phyloP scores from a whole-genome alignment of 192 early-diverging fungal species.

The Diversispora epigaea region DNA sequence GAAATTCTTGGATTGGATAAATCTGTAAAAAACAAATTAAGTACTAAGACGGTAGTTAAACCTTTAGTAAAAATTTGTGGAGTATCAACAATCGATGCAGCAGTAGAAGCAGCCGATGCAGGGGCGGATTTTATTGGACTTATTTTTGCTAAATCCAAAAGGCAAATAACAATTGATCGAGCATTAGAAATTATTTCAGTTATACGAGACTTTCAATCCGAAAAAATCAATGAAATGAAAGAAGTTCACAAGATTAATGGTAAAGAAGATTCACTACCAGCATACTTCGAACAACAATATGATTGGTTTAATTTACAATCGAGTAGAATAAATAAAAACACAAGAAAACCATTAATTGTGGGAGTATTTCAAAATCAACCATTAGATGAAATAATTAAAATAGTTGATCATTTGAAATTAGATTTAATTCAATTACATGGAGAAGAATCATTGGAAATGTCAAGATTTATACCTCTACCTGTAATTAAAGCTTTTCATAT shows the following conservation, averaged over 20 bases:
- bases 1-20: constrained; percentile 57
- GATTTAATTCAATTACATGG: constrained; percentile 97
- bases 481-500: constrained; percentile 91
- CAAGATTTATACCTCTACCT: constrained; percentile 72
- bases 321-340: constrained; percentile 37
- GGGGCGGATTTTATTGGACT: constrained; percentile 93
- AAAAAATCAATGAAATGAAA: constrained; percentile 26
- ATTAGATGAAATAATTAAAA: constrained; percentile 69
- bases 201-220: constrained; percentile 50
- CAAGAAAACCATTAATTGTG: constrained; percentile 75
- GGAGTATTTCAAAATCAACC: constrained; percentile 93
- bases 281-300: constrained; percentile 6
- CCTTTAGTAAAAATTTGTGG: constrained; percentile 93
- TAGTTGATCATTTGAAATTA: constrained; percentile 64
- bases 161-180: constrained; percentile 65
- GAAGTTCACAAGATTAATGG: constrained; percentile 27
- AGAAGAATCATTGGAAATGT: constrained; percentile 63
- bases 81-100: constrained; percentile 78
- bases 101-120: constrained; percentile 65
- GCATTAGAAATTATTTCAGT: constrained; percentile 75
- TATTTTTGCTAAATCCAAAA: constrained; percentile 84
- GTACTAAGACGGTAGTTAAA: neutral
- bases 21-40: constrained; percentile 29
- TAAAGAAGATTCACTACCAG: neutral
- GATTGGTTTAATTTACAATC: constrained; percentile 53